Percentiles rank a stretch among this genome's conserved stretches.
Evolutionary conservation across 352 stramenopile species (phyloP).

Genomic region (Phytopythium boreale): DNA sequence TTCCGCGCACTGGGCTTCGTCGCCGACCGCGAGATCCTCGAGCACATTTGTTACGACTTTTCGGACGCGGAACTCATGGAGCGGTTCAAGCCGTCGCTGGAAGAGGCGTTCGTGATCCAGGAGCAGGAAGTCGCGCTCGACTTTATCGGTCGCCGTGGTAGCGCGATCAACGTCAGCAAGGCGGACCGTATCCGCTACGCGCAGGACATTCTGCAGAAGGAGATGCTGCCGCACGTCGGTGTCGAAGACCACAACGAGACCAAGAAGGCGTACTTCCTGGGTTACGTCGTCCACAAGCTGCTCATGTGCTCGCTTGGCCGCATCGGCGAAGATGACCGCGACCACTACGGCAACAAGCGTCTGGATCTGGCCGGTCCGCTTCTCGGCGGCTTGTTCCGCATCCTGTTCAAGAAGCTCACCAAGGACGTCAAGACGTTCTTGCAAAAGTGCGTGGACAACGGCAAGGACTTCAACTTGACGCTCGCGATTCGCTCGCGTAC

Average conservation of each 20-base stretch:
- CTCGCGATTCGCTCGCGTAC: conserved; percentile 96
- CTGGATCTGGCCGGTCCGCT: conserved; percentile 98
- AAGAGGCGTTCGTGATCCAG: conserved; percentile 99
- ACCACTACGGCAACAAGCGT: conserved; percentile 99
- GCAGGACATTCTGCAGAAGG: conserved; percentile 98
- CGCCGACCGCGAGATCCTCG: conserved; percentile 98
- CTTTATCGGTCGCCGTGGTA: conserved; percentile 97
- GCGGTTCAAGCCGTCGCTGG: conserved; percentile 96
- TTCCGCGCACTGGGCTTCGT: conserved; percentile 97
- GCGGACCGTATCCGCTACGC: conserved; percentile 98
- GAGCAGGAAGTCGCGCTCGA: conserved; percentile 97
- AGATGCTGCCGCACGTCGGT: conserved; percentile 98
- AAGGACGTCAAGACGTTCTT: conserved; percentile 97
- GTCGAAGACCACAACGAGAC: conserved; percentile 98
- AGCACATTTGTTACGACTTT: conserved; percentile 99
- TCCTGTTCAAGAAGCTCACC: conserved; percentile 98
- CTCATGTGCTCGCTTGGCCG: conserved; percentile 98
- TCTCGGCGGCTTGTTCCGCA: conserved; percentile 96
- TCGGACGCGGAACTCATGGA: conserved; percentile 99
- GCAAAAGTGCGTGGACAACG: conserved; percentile 90
- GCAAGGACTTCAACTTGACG: conserved; percentile 97
- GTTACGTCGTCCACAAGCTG: conserved; percentile 99
- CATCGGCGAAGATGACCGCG: conserved; percentile 98
- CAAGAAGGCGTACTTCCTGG: conserved; percentile 97
- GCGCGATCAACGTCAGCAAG: conserved; percentile 95